Base-by-base conservation (phyloP, 2,329 filamentous ascomycete genomes). In the Pestalotiopsis sp. region DNA sequence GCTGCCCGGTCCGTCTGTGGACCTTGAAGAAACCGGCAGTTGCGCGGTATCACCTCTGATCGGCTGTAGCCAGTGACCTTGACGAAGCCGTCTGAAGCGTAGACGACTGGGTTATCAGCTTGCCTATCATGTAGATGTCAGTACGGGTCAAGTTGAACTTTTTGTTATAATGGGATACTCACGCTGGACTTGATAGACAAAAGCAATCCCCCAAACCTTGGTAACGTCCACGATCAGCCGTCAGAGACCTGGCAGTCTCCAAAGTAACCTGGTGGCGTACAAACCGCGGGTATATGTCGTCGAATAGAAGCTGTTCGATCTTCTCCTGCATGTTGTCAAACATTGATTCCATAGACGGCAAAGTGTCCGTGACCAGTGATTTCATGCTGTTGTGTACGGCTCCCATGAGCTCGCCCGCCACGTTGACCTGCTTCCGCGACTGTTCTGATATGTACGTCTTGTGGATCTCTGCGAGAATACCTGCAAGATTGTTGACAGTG, bases 71-170 rank as follows among this genome's bases (percentile, higher is more conserved):
- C 85, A 2, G 83, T 83, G 17, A 86, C 80, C 25, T 78, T 77
- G 27, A 86, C 77, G 66, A 88, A 84, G 0, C 83, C 84, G 71
- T 87, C 84, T 0, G 85, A 86, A 2, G 83, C 84, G 70, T 76
- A 85, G 1, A 83, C 72, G 67, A 87, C 83, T 3, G 81, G 82
- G 66, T 84, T 84, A 71, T 84, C 83, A 2, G 80, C 81, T 65
- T 79, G 79, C 6, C 68, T 73, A 23, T 1, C 14, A 20, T 5
- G 17, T 36, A 12, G 7, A n/a, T 62, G 25, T 38, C 20, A 40
- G 31, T 40, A n/a, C 3, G 3, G 13, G 1, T 17, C 4, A 20
- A 13, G 1, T 17, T 23, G 23, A 12, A 41, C 0, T 31, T n/a
- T 4, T 41, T 14, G 17, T 52, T 2, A 11, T 13, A 45, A 13